These are phyloP conservation scores for Ocimum tenuiflorum DNA, from an alignment of 257 asterid species.

Conservation along the genomic window DNA sequence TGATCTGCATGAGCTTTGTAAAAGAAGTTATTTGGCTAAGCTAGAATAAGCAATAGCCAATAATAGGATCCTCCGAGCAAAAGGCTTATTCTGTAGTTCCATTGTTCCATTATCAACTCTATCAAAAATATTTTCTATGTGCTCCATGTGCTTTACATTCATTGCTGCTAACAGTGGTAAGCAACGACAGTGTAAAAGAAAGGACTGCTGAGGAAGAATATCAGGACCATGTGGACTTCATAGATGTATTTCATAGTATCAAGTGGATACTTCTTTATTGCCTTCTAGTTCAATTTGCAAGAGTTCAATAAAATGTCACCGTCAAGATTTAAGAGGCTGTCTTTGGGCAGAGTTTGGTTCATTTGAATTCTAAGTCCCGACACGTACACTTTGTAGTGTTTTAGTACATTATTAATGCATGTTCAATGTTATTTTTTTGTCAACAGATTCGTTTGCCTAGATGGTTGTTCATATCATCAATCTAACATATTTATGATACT, in stretches of 20 bases:
- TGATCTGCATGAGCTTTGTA: neutral
- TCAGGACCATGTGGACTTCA: neutral
- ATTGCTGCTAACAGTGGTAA: neutral
- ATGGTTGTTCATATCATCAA: conserved; percentile 10
- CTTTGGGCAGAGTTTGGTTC: neutral
- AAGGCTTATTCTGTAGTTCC: neutral
- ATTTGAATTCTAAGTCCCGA: neutral
- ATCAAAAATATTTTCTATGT: neutral
- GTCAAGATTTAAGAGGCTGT: neutral
- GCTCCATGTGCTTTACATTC: neutral
- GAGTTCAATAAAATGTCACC: conserved; percentile 6
- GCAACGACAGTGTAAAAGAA: neutral
- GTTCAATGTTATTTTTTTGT: neutral
- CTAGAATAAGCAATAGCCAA: neutral
- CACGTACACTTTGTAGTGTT: neutral
- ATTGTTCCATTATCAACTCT: neutral
- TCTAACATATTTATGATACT: neutral
- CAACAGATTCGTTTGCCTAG: neutral
- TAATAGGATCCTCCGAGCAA: neutral
- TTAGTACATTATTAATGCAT: neutral
- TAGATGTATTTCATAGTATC: neutral
- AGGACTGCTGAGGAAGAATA: neutral
- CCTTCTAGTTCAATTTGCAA: neutral
- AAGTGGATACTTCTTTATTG: neutral
- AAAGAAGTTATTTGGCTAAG: neutral